Conservation (phyloP, 1,284 basidiomycete species). For the Trichosporon coremiiforme region DNA sequence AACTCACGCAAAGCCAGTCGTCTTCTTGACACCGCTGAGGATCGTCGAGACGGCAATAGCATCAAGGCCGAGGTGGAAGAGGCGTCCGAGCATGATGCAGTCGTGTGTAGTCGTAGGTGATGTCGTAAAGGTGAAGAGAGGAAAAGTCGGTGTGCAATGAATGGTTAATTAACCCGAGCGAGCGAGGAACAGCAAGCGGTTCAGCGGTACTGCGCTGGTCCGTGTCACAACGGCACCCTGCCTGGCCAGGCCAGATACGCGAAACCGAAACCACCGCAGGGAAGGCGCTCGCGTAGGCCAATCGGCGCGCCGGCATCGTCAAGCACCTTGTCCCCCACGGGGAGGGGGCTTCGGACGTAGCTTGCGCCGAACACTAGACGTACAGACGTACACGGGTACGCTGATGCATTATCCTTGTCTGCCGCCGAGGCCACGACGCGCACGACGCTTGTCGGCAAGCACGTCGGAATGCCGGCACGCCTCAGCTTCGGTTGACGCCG, state of each 20-base stretch:
- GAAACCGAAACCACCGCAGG: neutral
- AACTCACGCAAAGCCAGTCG: conserved; percentile 82
- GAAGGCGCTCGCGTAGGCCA: neutral
- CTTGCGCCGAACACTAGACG: too few relatives aligned
- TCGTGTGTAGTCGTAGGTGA: neutral
- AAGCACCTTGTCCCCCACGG: neutral
- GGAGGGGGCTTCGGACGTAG: too few relatives aligned
- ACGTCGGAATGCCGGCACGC: neutral
- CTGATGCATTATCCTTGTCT: too few relatives aligned
- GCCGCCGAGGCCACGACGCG: too few relatives aligned
- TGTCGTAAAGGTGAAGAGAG: neutral
- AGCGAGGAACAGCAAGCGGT: neutral
- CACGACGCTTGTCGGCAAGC: neutral
- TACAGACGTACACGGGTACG: too few relatives aligned
- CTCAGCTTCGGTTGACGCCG: neutral
- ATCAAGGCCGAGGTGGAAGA: conserved; percentile 83
- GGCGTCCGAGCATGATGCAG: conserved; percentile 64
- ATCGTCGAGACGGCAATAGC: conserved; percentile 84
- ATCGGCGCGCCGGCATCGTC: neutral
- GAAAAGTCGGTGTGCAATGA: neutral
- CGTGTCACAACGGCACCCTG: too few relatives aligned
- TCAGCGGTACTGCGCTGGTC: too few relatives aligned
- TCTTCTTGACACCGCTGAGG: conserved; percentile 85
- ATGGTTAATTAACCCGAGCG: neutral
- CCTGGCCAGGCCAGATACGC: neutral